Base-by-base conservation (phyloP, 2,329 filamentous ascomycete species). In the Fusarium oligoseptatum region DNA sequence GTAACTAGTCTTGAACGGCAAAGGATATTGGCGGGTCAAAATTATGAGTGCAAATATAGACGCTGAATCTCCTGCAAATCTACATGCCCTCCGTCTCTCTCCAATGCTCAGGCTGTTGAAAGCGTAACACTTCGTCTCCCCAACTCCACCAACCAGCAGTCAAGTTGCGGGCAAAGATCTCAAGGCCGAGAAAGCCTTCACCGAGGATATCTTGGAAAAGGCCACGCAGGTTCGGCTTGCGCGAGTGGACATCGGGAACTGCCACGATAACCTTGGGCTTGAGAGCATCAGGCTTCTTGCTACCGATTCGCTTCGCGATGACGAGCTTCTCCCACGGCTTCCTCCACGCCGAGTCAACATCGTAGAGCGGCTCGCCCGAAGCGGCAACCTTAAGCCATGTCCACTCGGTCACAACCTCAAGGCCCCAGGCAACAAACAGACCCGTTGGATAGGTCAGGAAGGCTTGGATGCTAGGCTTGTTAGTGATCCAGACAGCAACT, bases 241-340 rank as follows among this genome's bases (percentile, higher is more conserved):
- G 85, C 0, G 94, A 95, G 81, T 97, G 94, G 5, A 94, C 76
- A 79, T 96, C 94, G 1, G 93, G 92, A 24, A 94, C 93, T 1
- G 89, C 91, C 10, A 94, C 81, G 36, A 96, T 85, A 3, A 94
- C 89, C 79, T 88, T 92, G 3, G 82, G 70, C 43, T 70, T 81
- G 22, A 80, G 77, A 37, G 55, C 73, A 20, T 70, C 73, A 1
- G 74, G 77, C 6, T 71, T 80, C 17, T 69, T 75, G 24, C 55
- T 74, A 2, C 84, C 83, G 8, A 75, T 81, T 55, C 81, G 85
- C 77, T 87, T 80, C 80, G 86, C 93, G 57, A 96, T 83, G 15
- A 96, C 82, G 27, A 95, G 81, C 58, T 92, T 86, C 82, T 97
- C 94, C 87, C 94, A 96, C 0, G 94, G 93, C 82, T 92, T 95